Evolutionary conservation across 2,329 filamentous ascomycete genomes (phyloP), one percentile per base, ranked within the genome.

Genomic region (Sarocladiaceae sp.): DNA sequence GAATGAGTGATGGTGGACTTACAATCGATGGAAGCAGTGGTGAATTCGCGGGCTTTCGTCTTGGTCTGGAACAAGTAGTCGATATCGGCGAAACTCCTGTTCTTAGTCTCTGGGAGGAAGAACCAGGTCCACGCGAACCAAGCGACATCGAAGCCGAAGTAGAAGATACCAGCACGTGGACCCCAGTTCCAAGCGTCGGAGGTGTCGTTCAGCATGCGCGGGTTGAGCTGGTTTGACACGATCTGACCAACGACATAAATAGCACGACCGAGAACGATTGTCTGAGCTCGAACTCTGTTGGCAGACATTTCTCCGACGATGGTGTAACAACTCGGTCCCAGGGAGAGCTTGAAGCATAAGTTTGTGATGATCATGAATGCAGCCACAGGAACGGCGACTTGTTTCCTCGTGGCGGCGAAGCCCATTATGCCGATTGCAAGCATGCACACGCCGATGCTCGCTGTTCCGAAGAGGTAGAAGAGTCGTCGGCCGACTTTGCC

Each of bases 221-320:
- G 68, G 28, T 73, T 61, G 15, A 65, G 61, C 50, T 71, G 60
- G 12, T 65, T 71, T 17, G 69, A 61, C 12, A 71, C 60, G 28
- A 76, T 69, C 52, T 66, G 67, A 50, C 64, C 59, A 8, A 71
- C 56, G 47, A 74, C 71, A 60, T 74, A 75, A 20, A 66, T 58
- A 40, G 66, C 67, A 20, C 72, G 64, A 3, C 71, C 68, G 10
- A 77, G 57, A 4, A 73, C 71, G 6, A 75, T 69, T 1, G 72
- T 74, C 60, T 75, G 72, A 25, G 68, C 65, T 13, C 70, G 67
- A 11, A 77, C 67, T 23, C 73, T 69, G 4, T 65, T 69, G 0
- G 73, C 72, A 0, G 72, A 70, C 6, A 66, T 70, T 53, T 77
- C 74, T 1, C 70, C 64, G 1, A 74, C 77, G 54, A 77, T 65